A percentile compares a stretch with the other conserved stretches of the same genome.
These are phyloP conservation scores for Sporothrix sp. DNA, from an alignment of 2,329 filamentous ascomycete genomes.

Conservation along the genomic window DNA sequence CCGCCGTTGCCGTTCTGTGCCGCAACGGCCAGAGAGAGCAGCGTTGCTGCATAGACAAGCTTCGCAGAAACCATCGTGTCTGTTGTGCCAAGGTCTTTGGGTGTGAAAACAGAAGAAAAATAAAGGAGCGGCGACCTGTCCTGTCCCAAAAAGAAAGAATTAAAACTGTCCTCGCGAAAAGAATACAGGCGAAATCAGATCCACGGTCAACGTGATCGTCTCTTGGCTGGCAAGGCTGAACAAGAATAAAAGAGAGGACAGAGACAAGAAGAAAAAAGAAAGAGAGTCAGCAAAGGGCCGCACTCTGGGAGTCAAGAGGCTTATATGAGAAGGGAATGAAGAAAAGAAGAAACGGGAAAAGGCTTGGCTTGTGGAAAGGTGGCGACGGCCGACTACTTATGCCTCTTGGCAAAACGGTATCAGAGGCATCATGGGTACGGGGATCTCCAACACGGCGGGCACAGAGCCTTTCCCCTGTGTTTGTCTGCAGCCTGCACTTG, in stretches of 20 bases:
- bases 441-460: slow-evolving; percentile 9
- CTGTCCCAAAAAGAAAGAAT: slow-evolving; percentile 12
- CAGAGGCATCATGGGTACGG: slow-evolving; percentile 5
- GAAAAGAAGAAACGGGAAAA: slow-evolving; percentile 10
- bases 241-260: slow-evolving; percentile 16
- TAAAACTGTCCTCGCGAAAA: slow-evolving; percentile 11
- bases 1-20: slow-evolving; percentile 17
- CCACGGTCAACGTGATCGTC: slow-evolving; percentile 27
- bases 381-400: slow-evolving; percentile 18
- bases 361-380: slow-evolving; percentile 8
- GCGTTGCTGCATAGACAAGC: slow-evolving; percentile 22
- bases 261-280: slow-evolving; percentile 13
- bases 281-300: slow-evolving; percentile 9
- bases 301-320: slow-evolving; percentile 9
- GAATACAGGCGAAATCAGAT: slow-evolving; percentile 19
- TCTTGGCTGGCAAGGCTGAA: slow-evolving; percentile 23
- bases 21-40: slow-evolving; percentile 22
- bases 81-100: neutral
- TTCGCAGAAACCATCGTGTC: slow-evolving; percentile 23
- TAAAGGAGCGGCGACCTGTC: slow-evolving; percentile 14
- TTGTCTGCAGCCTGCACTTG: neutral
- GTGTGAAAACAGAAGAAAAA: neutral
- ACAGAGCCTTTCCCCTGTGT: neutral
- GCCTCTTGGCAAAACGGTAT: slow-evolving; percentile 18
- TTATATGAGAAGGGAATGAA: slow-evolving; percentile 15